phyloP scores from a whole-genome alignment of 805 yeast species.

The Brettanomyces nanus region DNA sequence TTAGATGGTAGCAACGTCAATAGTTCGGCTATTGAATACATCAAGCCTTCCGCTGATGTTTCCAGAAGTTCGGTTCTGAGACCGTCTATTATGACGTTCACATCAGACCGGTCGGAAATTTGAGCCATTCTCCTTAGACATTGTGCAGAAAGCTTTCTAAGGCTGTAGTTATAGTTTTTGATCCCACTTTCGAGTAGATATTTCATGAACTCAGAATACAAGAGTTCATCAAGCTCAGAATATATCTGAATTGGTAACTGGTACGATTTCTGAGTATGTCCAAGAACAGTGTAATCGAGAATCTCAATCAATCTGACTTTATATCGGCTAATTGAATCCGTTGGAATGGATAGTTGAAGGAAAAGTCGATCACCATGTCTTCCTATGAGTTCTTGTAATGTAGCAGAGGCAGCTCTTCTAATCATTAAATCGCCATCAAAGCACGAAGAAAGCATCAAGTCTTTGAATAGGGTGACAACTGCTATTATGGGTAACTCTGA shows the following conservation, averaged over 20 bases:
- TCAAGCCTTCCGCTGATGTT: constrained; percentile 6
- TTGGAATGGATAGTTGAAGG: constrained; percentile 6
- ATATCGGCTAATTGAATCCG: constrained; percentile 23
- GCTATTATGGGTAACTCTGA: constrained; percentile 13
- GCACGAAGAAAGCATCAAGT: constrained; percentile 44
- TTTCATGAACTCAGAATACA: constrained; percentile 22
- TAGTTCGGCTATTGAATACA: constrained; percentile 19
- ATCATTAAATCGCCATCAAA: constrained; percentile 70
- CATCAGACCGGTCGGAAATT: not conserved
- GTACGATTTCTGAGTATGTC: constrained; percentile 34
- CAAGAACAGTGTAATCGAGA: constrained; percentile 44
- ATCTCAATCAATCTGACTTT: constrained; percentile 48
- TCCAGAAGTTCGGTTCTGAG: not conserved
- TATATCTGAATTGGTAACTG: constrained; percentile 11
- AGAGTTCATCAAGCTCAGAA: constrained; percentile 7
- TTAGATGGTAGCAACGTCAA: constrained; percentile 1
- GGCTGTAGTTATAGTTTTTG: constrained; percentile 31
- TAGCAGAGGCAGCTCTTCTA: constrained; percentile 79
- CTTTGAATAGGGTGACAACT: constrained; percentile 19
- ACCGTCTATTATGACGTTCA: not conserved
- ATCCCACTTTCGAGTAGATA: constrained; percentile 27
- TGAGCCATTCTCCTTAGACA: constrained; percentile 23
- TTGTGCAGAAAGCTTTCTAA: constrained; percentile 34
- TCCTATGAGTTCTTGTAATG: constrained; percentile 79
- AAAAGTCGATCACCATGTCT: constrained; percentile 47